Base-by-base conservation (phyloP, 2,329 filamentous ascomycete species). In the Samsoniella hepiali region DNA sequence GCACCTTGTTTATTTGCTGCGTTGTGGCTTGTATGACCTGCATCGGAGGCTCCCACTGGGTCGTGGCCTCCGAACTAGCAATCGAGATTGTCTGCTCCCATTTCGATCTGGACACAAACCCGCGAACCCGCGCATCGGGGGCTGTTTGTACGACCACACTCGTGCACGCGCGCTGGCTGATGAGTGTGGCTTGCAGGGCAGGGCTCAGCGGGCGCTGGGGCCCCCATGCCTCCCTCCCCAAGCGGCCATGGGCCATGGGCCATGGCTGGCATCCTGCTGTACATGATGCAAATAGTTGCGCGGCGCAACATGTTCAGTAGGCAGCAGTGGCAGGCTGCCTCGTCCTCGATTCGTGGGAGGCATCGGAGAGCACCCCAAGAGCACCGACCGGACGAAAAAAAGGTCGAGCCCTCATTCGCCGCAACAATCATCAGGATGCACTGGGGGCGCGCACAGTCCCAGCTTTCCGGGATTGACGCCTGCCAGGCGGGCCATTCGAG, bases 401-500 rank as follows among this genome's bases (percentile, higher is more conserved):
- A 22, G 22, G 22, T 22, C 22, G 22, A 22, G 22, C 22, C 44
- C 44, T 22, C 44, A n/a, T 47, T n/a, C 5, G 27, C 8, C 50
- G 50, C n/a, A 36, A 22, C 34, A 22, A 22, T 22, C 22, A 22
- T 54, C 11, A 34, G 22, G 50, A 38, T 34, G 34, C 50, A 15
- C 31, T 22, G 38, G 31, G 31, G 29, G 31, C n/a, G 31, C n/a
- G 29, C 42, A 29, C 29, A 15, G 50, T 54, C 58, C 58, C 58
- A 61, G 58, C 31, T 61, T 54, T 15, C 47, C 58, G 58, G 58
- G 29, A 45, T 61, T 22, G 50, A 47, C 29, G 58, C 49, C 40
- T 60, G 47, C 34, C 55, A 38, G 42, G 17, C 55, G 31, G 17
- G 15, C 29, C 40, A 36, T 15, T 27, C 27, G 9, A 44, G 36